Conservation (phyloP, 2,329 filamentous ascomycete species). For the Penicillium expansum region DNA sequence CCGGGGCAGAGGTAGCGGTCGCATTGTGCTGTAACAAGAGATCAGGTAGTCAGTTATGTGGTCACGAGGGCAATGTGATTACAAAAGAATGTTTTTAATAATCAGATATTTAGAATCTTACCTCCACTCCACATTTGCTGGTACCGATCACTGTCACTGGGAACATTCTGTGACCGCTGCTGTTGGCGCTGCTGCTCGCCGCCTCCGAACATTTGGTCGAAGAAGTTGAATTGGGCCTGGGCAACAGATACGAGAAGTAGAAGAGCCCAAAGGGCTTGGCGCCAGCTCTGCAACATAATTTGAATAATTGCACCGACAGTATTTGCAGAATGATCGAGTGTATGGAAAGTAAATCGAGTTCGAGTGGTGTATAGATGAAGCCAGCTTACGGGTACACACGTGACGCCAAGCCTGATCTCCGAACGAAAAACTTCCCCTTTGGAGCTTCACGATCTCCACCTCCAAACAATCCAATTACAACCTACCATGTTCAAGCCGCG, state of each 20-base stretch:
- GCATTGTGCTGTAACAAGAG: conserved; percentile 64
- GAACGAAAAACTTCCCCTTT: conserved; percentile 31
- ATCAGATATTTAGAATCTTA: conserved; percentile 38
- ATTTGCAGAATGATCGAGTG: neutral
- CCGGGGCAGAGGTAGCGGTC: conserved; percentile 92
- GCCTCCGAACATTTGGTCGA: conserved; percentile 91
- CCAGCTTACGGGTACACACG: conserved; percentile 31
- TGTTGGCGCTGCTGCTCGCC: conserved; percentile 55
- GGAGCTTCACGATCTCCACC: conserved; percentile 18
- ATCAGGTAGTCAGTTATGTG: conserved; percentile 23
- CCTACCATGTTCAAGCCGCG: conserved; percentile 45
- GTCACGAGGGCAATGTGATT: neutral
- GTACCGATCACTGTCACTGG: conserved; percentile 81
- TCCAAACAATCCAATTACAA: conserved; percentile 16
- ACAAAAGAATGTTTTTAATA: neutral
- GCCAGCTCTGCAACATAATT: conserved; percentile 28
- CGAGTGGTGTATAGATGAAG: conserved; percentile 24
- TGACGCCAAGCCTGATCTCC: conserved; percentile 29
- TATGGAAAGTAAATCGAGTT: neutral
- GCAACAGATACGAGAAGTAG: conserved; percentile 59
- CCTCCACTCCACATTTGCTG: conserved; percentile 66
- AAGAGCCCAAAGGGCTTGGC: conserved; percentile 43
- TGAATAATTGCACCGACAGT: neutral
- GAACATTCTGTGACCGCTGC: conserved; percentile 67
- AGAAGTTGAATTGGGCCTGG: conserved; percentile 89